Base-by-base conservation (phyloP, 202 grass and related monocot species). In the Cymbopogon flexuosus region DNA sequence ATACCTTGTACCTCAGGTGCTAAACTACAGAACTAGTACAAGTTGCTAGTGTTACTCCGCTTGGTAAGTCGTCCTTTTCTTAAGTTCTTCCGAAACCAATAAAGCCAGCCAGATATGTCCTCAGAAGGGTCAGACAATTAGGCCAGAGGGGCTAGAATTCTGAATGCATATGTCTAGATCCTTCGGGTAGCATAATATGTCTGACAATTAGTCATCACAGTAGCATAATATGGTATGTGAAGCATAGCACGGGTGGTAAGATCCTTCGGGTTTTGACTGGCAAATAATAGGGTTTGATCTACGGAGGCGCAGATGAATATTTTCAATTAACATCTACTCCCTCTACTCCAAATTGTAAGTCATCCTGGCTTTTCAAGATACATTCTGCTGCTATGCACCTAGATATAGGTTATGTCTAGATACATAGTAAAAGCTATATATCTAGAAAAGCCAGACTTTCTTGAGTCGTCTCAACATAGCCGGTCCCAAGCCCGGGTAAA, bases 81-180 rank as follows among this genome's bases (percentile, higher is more conserved):
- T 5, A 60, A 60, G 23, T 12, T 36, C n/a, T n/a, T 36, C 31
- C 35, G 30, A 13, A 76, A 83, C 61, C 2, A n/a, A 66, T 73
- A 49, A 34, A 81, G 24, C 16, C 54, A 85, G 54, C 36, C 36
- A 79, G 22, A n/a, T 41, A 51, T 41, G 75, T 57, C 22, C 5
- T 10, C 67, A 8, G 60, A 30, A 30, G 45, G 10, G 66, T 66
- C 63, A 75, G 59, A 84, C 54, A 42, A 42, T 66, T 31, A 75
- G 47, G 68, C 63, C 41, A 42, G 10, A 42, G 27, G 19, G 10
- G 61, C 12, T 72, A 67, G 47, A 79, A 84, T 58, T 84, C 60
- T 80, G 42, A 65, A 54, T 37, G 18, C 14, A 56, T 77, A 29
- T 51, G 31, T 18, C n/a, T n/a, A n/a, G n/a, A n/a, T n/a, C n/a